Conservation (phyloP, 176 grass and related monocot genomes). For the Cocos nucifera region DNA sequence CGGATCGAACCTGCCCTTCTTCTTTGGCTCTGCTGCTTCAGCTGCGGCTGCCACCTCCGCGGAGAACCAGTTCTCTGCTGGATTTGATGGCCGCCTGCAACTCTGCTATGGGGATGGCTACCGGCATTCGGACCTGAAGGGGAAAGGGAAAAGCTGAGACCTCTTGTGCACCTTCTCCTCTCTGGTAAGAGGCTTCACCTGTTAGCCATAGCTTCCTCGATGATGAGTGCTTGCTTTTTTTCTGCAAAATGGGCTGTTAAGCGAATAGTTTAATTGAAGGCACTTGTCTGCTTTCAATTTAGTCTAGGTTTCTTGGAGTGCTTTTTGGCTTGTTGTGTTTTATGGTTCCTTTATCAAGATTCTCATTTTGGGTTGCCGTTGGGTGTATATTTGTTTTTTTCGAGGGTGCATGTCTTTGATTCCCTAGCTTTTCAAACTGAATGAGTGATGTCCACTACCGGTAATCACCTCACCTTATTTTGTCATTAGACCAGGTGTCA, state of each 20-base stretch:
- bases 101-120: constrained; percentile 23
- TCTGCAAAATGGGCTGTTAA: too few species aligned
- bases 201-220: not conserved
- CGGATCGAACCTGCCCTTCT: constrained; percentile 18
- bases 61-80: constrained; percentile 12
- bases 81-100: constrained; percentile 21
- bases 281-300: not conserved
- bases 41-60: not conserved
- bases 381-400: not conserved
- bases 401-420: not conserved
- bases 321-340: not conserved
- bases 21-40: constrained; percentile 10
- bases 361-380: not conserved
- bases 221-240: too few species aligned
- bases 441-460: not conserved
- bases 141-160: constrained; percentile 16
- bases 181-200: not conserved
- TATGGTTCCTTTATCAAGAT: not conserved
- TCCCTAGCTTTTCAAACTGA: not conserved
- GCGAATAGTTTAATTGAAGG: not conserved
- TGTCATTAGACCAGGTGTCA: not conserved
- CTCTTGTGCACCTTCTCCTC: not conserved
- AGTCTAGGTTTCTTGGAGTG: not conserved
- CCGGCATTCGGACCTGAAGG: constrained; percentile 19
- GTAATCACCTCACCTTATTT: not conserved